A percentile compares a stretch with the other conserved stretches of the same genome.
These are phyloP conservation scores for Wickerhamiella occidentalis DNA, from an alignment of 805 yeast species.

Conservation along the genomic window DNA sequence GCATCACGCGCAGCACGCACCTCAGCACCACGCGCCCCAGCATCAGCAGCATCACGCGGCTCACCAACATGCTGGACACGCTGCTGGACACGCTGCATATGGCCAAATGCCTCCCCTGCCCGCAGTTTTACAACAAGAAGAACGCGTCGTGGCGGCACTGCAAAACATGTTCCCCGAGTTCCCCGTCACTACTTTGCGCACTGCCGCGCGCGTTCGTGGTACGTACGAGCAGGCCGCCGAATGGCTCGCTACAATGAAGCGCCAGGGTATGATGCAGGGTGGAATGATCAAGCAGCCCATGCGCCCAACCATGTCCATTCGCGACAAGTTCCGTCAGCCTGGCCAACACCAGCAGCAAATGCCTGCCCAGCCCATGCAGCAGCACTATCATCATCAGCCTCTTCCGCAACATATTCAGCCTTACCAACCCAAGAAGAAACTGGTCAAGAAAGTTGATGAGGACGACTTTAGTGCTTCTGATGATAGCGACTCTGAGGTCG, in stretches of 20 bases:
- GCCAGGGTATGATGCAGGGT: slow-evolving; percentile 21
- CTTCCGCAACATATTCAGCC: slow-evolving; percentile 7
- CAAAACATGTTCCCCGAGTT: slow-evolving; percentile 19
- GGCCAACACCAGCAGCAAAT: slow-evolving; percentile 1
- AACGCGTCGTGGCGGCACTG: slow-evolving; percentile 14
- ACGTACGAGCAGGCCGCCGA: slow-evolving; percentile 29
- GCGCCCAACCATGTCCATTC: slow-evolving; percentile 25
- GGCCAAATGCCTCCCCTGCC: slow-evolving; percentile 10
- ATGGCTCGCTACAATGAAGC: slow-evolving; percentile 27
- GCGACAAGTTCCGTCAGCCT: slow-evolving; percentile 27
- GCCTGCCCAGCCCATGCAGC: slow-evolving; percentile 6
- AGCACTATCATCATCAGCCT: slow-evolving; percentile 8
- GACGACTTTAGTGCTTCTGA: slow-evolving; percentile 39
- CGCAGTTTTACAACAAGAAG: slow-evolving; percentile 11
- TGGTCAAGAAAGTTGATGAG: slow-evolving; percentile 25
- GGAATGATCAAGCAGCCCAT: slow-evolving; percentile 24
- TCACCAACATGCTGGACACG: neutral
- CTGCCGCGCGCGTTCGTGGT: slow-evolving; percentile 23
- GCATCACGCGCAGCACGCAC: neutral
- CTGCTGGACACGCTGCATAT: neutral
- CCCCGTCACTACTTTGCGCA: slow-evolving; percentile 20
- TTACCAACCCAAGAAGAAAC: slow-evolving; percentile 12
- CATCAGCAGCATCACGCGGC: slow-evolving; percentile 5
- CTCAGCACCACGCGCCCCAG: neutral
- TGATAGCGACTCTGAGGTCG: slow-evolving; percentile 34